A percentile compares a stretch with the other conserved stretches of the same genome.
phyloP scores from a whole-genome alignment of 75 land plant species.

The Pinus albicaulis region DNA sequence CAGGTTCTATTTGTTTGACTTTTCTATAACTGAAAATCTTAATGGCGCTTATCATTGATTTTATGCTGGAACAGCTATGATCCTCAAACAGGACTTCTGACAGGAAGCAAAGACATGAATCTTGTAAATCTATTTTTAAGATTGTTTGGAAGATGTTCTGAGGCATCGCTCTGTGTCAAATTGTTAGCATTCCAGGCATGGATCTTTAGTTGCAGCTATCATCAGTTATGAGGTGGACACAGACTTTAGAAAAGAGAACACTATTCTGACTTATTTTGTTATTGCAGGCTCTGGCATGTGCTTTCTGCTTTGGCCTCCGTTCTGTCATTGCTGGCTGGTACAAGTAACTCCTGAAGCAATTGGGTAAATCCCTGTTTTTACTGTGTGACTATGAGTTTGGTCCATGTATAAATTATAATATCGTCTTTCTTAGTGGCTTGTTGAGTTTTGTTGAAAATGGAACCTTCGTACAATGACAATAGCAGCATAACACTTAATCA shows the following conservation, averaged over 20 bases:
- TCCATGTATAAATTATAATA: too few species aligned
- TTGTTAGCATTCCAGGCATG: conserved; percentile 82
- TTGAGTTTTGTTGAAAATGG: neutral
- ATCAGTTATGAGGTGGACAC: neutral
- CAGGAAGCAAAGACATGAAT: conserved; percentile 89
- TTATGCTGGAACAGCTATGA: conserved; percentile 60
- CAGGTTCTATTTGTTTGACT: neutral
- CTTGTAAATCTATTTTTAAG: conserved; percentile 81
- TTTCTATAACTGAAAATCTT: neutral
- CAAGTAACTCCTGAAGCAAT: conserved; percentile 41
- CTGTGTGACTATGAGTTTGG: neutral
- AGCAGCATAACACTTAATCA: neutral
- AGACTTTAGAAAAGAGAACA: neutral
- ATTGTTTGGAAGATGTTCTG: conserved; percentile 79
- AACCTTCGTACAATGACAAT: neutral
- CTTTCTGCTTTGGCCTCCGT: conserved; percentile 70
- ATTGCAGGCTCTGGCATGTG: conserved; percentile 66
- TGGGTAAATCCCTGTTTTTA: conserved; percentile 1
- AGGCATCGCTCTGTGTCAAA: conserved; percentile 66
- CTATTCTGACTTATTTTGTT: conserved; percentile 1
- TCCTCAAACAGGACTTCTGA: conserved; percentile 79
- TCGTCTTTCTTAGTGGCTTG: neutral
- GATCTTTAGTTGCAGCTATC: conserved; percentile 5
- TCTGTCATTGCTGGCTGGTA: conserved; percentile 89
- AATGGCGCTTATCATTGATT: neutral